Percentiles rank a stretch among this genome's conserved stretches.
Conservation (phyloP, 495 filamentous ascomycete genomes). For the Clohesyomyces aquaticus region DNA sequence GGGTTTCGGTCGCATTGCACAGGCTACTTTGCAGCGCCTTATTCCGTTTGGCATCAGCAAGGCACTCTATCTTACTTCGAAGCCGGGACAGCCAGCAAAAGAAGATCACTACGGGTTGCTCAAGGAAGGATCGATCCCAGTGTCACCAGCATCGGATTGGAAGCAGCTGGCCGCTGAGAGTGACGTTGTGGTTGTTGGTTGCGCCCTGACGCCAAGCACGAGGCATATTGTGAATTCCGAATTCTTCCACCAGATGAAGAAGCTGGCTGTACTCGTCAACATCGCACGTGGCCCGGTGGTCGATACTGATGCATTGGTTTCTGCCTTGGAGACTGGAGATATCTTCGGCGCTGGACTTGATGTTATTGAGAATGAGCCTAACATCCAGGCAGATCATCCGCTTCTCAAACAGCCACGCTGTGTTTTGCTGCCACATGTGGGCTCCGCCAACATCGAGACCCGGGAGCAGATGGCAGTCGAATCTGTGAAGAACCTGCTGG, state of each 20-base stretch:
- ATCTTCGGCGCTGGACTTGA: slow-evolving; percentile 36
- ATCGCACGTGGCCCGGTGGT: slow-evolving; percentile 33
- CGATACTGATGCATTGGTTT: slow-evolving; percentile 30
- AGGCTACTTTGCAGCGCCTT: slow-evolving; percentile 31
- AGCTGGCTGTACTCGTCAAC: slow-evolving; percentile 30
- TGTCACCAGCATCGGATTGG: slow-evolving; percentile 25
- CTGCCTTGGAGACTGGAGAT: slow-evolving; percentile 21
- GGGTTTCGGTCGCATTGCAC: slow-evolving; percentile 31
- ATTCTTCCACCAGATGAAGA: slow-evolving; percentile 33
- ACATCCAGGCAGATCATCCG: slow-evolving; percentile 31
- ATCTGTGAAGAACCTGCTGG: slow-evolving; percentile 32
- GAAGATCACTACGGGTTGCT: slow-evolving; percentile 25
- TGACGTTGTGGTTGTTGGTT: slow-evolving; percentile 31
- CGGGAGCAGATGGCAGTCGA: slow-evolving; percentile 31
- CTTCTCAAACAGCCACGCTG: slow-evolving; percentile 31
- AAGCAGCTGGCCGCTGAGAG: slow-evolving; percentile 27
- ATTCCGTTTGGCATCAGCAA: slow-evolving; percentile 27
- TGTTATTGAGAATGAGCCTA: slow-evolving; percentile 37
- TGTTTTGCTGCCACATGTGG: slow-evolving; percentile 32
- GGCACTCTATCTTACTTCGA: slow-evolving; percentile 22
- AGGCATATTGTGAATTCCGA: slow-evolving; percentile 29
- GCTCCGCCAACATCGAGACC: slow-evolving; percentile 27
- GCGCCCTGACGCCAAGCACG: slow-evolving; percentile 24
- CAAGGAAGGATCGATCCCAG: slow-evolving; percentile 2
- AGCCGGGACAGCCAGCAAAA: slow-evolving; percentile 19